Conservation (phyloP, 495 filamentous ascomycete genomes). For the Penicillium flavigenum region DNA sequence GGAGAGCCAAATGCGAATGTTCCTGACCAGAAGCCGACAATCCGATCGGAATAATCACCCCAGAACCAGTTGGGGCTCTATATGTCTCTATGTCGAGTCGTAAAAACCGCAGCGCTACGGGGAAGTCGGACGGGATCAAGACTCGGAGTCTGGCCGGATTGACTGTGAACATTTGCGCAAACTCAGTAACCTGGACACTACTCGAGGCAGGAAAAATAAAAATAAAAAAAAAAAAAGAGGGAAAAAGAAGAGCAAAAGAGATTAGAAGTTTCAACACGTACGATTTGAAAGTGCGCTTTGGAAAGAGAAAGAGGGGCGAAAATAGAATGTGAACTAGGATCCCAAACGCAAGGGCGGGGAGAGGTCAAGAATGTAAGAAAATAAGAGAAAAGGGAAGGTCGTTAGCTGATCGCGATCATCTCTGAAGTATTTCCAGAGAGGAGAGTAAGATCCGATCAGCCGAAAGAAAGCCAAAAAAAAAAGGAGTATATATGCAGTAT, state of each 20-base stretch:
- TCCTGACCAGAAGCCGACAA: slow-evolving; percentile 25
- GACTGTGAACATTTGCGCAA: slow-evolving; percentile 29
- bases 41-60: slow-evolving; percentile 24
- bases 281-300: slow-evolving; percentile 18
- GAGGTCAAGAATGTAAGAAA: slow-evolving; percentile 18
- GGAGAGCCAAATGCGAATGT: slow-evolving; percentile 18
- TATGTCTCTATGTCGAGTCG: slow-evolving; percentile 17
- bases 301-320: slow-evolving; percentile 2
- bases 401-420: slow-evolving; percentile 30
- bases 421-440: slow-evolving; percentile 17
- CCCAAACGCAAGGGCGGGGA: slow-evolving; percentile 26
- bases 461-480: slow-evolving; percentile 4
- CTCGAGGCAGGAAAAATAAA: not conserved
- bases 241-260: slow-evolving; percentile 8
- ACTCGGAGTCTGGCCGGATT: slow-evolving; percentile 27
- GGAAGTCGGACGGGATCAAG: slow-evolving; percentile 19
- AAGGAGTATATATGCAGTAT: slow-evolving; percentile 1
- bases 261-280: slow-evolving; percentile 21
- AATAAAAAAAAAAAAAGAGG: not conserved
- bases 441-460: slow-evolving; percentile 10
- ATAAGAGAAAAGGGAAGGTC: slow-evolving; percentile 18
- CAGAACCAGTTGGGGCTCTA: slow-evolving; percentile 21
- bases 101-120: slow-evolving; percentile 22
- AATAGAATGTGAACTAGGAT: slow-evolving; percentile 18
- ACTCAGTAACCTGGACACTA: slow-evolving; percentile 7